Conservation (phyloP, 73 alveolate species). For the Paramecium sonneborni region DNA sequence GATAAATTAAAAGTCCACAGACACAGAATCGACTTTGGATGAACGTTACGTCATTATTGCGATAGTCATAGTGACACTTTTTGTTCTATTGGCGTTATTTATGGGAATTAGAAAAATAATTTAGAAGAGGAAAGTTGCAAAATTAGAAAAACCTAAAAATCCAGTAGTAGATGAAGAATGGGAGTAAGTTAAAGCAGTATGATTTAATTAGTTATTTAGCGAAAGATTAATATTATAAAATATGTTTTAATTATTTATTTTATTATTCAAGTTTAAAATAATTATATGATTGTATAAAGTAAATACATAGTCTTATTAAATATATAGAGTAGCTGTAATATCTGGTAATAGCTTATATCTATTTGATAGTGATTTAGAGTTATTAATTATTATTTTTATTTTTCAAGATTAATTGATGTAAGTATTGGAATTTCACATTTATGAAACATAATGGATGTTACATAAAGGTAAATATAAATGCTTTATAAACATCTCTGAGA, state of each 20-base stretch:
- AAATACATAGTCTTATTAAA: too few species aligned
- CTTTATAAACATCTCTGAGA: neutral
- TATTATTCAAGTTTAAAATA: too few species aligned
- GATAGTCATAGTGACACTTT: neutral
- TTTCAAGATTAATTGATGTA: neutral
- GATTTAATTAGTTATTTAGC: neutral
- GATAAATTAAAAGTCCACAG: too few species aligned
- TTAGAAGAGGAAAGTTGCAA: neutral
- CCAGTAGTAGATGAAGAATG: neutral
- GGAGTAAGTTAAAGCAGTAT: neutral
- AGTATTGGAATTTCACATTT: neutral
- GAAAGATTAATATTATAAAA: too few species aligned
- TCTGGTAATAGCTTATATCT: too few species aligned
- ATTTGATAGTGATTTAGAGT: too few species aligned
- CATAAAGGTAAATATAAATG: neutral
- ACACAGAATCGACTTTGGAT: too few species aligned
- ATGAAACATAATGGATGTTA: slow-evolving; percentile 33
- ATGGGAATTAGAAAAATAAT: neutral
- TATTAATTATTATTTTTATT: too few species aligned
- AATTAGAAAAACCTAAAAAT: neutral
- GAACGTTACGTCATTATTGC: neutral
- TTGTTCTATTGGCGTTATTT: neutral
- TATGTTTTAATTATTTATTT: too few species aligned
- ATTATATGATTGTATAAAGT: too few species aligned
- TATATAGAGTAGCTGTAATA: too few species aligned